Evolutionary conservation across 2,329 filamentous ascomycete genomes (phyloP), one percentile per base, ranked within the genome.

Genomic region (Fusarium proliferatum): DNA sequence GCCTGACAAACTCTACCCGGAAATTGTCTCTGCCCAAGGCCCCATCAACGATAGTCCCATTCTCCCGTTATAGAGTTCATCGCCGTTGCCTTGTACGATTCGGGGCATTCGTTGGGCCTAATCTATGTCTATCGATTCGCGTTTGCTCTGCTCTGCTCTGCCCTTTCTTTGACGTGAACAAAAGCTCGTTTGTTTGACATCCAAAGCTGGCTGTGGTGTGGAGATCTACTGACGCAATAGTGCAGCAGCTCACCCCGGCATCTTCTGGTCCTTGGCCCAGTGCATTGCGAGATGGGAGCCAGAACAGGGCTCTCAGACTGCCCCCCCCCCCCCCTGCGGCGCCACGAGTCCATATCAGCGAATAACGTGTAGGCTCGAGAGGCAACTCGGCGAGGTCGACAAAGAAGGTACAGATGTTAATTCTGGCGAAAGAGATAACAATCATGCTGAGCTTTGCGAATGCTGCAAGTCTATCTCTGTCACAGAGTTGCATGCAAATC

Each of bases 151-250:
- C 30, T 30, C 30, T 51, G 52, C 36, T 64, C 28, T 64, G 58
- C 38, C 39, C 42, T 30, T 61, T 70, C 46, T 70, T 49, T 67
- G 41, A 23, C 33, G 45, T 51, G 39, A 60, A 30, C 45, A 68
- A 72, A 71, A 64, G 42, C 69, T 69, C 68, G 69, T 72, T 69
- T 69, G 28, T 56, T 62, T 49, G 43, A 53, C 64, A 73, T 66
- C 60, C 46, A 73, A 73, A 55, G 69, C 42, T 53, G 70, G 60
- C 55, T 73, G 60, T 72, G 69, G 49, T 69, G 71, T 75, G 77
- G 69, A 67, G 69, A 65, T 69, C 34, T 51, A 56, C 73, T 79
- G 77, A 79, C 77, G 77, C 77, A 79, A 79, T 79, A 46, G 64
- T 74, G 77, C 77, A 79, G 77, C 61, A 64, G 58, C 69, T 66